Base-by-base conservation (phyloP, 768 basidiomycete genomes). In the Amanita brunnescens region DNA sequence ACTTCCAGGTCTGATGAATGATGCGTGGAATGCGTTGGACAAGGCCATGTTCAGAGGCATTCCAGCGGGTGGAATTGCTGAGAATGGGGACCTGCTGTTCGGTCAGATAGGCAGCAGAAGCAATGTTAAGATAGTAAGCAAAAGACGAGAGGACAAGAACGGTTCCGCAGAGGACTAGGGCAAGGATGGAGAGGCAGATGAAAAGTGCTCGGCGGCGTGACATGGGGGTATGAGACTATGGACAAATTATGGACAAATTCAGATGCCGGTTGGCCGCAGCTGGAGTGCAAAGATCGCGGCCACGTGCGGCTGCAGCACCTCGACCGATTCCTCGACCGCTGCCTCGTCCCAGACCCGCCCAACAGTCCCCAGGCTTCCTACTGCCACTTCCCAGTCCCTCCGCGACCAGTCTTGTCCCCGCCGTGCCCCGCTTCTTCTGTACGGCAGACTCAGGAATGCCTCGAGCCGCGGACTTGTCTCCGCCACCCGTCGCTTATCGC, bases 1-100 rank as follows among this genome's bases (percentile, higher is more conserved):
- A 83, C 74, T 94, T 96, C 96, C 96, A 99, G 20, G 96, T 98
- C 78, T 97, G 95, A 67, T 99, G 96, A 43, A 99, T 79, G 52
- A 99, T 89, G 46, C 91, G 79, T 2, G 94, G 96, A 33, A 98
- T 83, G 57, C 77, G 80, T 62, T 96, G 88, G 34, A 79, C 70
- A 55, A 75, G 71, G 52, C 73, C 76, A 58, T 81, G 77, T 21
- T 78, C 72, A 3, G 83, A 64, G 21, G 82, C 78, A 61, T 86
- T 85, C 77, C 77, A 81, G 42, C 80, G 77, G 39, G 77, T 74
- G 21, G 71, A 67, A 58, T 76, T 74, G 65, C 74, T 70, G 51
- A 75, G 70, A 38, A 75, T 58, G 56, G 81, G 79, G 8, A 95
- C 79, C 62, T 94, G 88, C 10, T 71, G 65, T 64, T 94, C 88